Base-by-base conservation (phyloP, 345 rosid species). In the Garcia nutans region DNA sequence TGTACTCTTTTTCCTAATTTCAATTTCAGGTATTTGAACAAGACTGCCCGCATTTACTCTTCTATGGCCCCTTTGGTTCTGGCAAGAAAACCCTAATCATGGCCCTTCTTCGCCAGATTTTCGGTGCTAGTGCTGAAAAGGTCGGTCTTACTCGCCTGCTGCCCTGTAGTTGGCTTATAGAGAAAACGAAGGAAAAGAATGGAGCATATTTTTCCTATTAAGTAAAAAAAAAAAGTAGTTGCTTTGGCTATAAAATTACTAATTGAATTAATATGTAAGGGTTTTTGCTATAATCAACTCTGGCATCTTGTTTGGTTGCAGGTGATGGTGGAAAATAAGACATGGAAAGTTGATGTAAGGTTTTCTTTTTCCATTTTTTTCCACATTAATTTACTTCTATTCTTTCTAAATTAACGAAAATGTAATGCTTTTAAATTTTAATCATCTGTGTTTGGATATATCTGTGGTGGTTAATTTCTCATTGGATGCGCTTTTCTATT, bases 31-130 rank as follows among this genome's bases (percentile, higher is more conserved):
- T 96, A 2, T 57, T 88, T 10, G 97, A 96, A 79, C 99, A 96
- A 74, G 98, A 96, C 77, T 96, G 97, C 67, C 99, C 97, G 5
- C 99, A 96, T 80, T 85, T 96, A 84, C 97, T 96, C 72, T 93
- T 96, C 90, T 93, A 92, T 84, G 99, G 99, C 6, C 97, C 98
- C 6, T 85, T 94, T 68, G 99, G 99, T 31, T 89, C 95, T 31
- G 99, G 99, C 85, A 96, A 96, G 90, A 96, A 96, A 93, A 96
- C 98, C 91, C 97, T 96, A 84, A 86, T 96, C 80, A 90, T 90
- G 92, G 97, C 95, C 23, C 88, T 96, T 68, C 88, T 93, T 70
- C 88, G 92, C 61, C 94, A 95, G 83, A 86, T 96, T 19, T 90
- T 88, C 60, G 99, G 99, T 42, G 79, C 90, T 65, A 85, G 91